Percentiles rank a stretch among this genome's conserved stretches.
Conservation (phyloP, 441 rosid species). For the Hypseocharis bilobata region DNA sequence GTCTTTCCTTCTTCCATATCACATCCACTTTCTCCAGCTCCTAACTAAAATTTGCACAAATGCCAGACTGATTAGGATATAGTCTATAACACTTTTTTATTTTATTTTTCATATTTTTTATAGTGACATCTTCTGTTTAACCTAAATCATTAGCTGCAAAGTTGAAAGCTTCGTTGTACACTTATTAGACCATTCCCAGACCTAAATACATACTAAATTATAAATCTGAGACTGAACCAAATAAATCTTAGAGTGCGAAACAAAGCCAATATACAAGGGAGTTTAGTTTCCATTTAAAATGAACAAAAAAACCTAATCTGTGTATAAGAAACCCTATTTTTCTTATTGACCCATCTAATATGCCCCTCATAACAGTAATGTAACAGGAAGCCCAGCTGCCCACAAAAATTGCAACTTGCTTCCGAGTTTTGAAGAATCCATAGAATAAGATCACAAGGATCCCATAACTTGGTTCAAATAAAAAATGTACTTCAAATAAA, state of each 20-base stretch:
- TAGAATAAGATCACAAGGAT: background rate
- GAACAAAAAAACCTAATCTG: background rate
- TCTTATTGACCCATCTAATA: background rate
- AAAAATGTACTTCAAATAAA: constrained; percentile 9
- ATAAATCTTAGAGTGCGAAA: background rate
- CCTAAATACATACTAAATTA: background rate
- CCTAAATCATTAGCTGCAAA: background rate
- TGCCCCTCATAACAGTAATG: background rate
- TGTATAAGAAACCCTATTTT: background rate
- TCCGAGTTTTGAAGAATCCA: background rate
- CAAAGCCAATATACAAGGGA: background rate
- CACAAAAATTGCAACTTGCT: background rate
- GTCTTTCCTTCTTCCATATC: background rate
- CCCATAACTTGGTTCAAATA: constrained; percentile 1
- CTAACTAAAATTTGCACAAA: background rate
- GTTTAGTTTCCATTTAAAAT: background rate
- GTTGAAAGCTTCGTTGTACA: background rate
- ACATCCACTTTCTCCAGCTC: background rate
- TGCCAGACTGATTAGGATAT: background rate
- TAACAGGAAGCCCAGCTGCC: background rate
- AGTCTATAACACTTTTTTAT: background rate
- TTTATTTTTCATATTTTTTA: background rate
- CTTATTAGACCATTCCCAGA: background rate
- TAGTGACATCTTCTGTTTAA: background rate
- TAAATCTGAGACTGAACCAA: background rate